phyloP scores from a whole-genome alignment of 306 rosid genomes.

The Fagus crenata region DNA sequence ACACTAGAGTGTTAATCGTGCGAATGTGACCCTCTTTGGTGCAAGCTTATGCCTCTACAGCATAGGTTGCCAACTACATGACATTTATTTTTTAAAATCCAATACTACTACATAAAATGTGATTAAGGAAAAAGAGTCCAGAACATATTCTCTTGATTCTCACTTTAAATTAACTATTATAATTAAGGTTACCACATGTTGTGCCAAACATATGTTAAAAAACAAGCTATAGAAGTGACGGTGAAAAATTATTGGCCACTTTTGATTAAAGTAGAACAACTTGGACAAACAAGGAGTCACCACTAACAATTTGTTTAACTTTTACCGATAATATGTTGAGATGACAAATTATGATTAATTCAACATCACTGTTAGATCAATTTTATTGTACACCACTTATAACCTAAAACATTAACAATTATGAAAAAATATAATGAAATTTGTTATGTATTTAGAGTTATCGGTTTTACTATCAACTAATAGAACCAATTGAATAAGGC shows the following conservation, averaged over 20 bases:
- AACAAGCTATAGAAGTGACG: slow-evolving; percentile 18
- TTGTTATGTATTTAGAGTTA: too few species aligned
- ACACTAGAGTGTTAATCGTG: background rate
- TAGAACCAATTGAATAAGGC: slow-evolving; percentile 2
- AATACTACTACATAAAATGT: background rate
- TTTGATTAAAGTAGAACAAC: slow-evolving; percentile 29
- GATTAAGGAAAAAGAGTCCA: background rate
- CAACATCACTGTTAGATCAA: too few species aligned
- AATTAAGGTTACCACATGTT: slow-evolving; percentile 23
- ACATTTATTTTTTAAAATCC: background rate
- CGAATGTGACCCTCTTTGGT: background rate
- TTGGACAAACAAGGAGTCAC: slow-evolving; percentile 28
- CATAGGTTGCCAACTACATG: background rate
- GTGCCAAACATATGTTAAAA: slow-evolving; percentile 9
- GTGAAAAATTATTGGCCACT: slow-evolving; percentile 34
- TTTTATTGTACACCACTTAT: too few species aligned
- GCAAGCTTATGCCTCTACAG: background rate
- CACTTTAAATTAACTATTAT: slow-evolving; percentile 5
- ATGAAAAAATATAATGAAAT: too few species aligned
- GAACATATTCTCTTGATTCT: background rate
- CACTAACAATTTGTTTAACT: slow-evolving; percentile 27
- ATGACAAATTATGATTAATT: too few species aligned
- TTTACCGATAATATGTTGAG: background rate
- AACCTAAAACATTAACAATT: too few species aligned
- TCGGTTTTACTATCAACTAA: background rate